phyloP scores from a whole-genome alignment of 1,284 basidiomycete genomes.

The Ceratobasidium sp. region DNA sequence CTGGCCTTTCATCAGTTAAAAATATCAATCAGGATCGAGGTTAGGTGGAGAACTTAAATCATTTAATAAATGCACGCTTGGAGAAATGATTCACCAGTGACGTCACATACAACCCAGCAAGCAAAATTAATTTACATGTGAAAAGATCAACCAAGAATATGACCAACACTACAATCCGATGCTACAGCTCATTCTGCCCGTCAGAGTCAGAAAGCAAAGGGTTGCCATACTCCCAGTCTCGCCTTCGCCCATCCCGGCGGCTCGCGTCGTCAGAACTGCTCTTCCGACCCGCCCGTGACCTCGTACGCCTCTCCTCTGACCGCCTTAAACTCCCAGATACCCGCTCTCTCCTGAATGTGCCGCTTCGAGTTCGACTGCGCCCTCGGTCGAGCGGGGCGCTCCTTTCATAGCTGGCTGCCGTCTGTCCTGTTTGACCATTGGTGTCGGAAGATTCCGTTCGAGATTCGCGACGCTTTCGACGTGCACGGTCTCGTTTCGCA shows the following conservation, averaged over 20 bases:
- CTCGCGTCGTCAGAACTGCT: conserved; percentile 32
- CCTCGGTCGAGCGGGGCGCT: conserved; percentile 14
- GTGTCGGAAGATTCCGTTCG: background rate
- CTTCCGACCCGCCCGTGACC: conserved; percentile 27
- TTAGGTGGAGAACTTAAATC: no score
- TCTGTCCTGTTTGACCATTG: background rate
- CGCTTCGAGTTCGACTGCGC: conserved; percentile 31
- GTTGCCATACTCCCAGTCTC: conserved; percentile 28
- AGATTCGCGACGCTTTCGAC: conserved; percentile 8
- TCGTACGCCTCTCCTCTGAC: conserved; percentile 26
- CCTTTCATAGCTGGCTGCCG: background rate
- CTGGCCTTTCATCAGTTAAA: background rate
- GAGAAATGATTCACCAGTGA: background rate
- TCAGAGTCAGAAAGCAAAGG: conserved; percentile 29
- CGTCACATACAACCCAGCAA: background rate
- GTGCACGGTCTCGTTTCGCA: background rate
- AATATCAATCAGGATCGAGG: background rate
- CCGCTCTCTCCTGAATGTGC: conserved; percentile 26
- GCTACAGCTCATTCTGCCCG: background rate
- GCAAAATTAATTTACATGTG: conserved; percentile 27
- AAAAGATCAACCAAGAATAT: background rate
- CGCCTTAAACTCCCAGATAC: conserved; percentile 31
- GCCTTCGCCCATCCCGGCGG: conserved; percentile 18
- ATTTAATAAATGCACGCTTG: background rate
- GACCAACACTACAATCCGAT: background rate